phyloP scores from a whole-genome alignment of 176 grass and related monocot species.

The Tuctoria greenei region DNA sequence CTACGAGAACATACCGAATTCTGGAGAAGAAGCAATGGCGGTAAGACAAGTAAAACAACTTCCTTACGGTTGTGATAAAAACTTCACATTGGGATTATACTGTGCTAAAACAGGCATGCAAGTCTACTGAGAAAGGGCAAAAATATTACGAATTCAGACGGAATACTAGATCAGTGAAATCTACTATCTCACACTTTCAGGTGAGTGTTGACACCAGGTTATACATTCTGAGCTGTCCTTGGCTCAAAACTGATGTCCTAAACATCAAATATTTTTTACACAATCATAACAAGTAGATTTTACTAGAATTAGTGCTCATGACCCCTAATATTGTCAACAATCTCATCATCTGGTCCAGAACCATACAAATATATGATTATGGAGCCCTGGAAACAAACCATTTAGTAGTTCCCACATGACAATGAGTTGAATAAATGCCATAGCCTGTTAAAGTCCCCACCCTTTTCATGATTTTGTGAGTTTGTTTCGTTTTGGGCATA shows the following conservation, averaged over 20 bases:
- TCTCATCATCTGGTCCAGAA: background rate
- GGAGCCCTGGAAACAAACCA: background rate
- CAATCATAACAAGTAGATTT: constrained; percentile 9
- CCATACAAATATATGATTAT: background rate
- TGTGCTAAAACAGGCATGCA: constrained; percentile 55
- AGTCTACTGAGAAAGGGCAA: constrained; percentile 60
- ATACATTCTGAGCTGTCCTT: background rate
- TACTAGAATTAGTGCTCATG: background rate
- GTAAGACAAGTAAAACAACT: constrained; percentile 19
- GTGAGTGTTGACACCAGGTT: constrained; percentile 28
- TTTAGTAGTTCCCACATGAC: background rate
- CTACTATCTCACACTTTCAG: constrained; percentile 81
- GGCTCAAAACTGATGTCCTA: background rate
- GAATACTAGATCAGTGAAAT: constrained; percentile 85
- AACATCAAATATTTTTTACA: background rate
- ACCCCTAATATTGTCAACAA: background rate
- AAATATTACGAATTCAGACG: constrained; percentile 67
- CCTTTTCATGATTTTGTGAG: background rate
- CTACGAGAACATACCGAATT: constrained; percentile 73
- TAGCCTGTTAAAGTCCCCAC: background rate
- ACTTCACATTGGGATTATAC: constrained; percentile 15
- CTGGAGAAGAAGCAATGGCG: constrained; percentile 65
- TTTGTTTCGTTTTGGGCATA: background rate
- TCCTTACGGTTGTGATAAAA: background rate
- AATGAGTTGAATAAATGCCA: background rate